Percentiles rank a stretch among this genome's conserved stretches.
phyloP scores from a whole-genome alignment of 2,329 filamentous ascomycete species.

The Trichoderma arundinaceum region DNA sequence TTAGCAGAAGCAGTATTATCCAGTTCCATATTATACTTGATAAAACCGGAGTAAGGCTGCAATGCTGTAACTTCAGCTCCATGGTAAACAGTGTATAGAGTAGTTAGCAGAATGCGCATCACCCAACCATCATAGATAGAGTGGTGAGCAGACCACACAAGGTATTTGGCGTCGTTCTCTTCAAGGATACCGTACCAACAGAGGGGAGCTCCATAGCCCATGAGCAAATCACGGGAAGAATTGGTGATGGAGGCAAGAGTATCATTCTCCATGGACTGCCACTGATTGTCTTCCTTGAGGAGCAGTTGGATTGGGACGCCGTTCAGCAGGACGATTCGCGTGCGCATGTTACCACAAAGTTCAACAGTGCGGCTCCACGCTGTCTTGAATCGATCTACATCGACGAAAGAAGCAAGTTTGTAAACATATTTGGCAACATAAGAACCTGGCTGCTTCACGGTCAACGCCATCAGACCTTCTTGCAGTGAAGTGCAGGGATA shows the following conservation, averaged over 20 bases:
- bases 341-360: slow-evolving; percentile 26
- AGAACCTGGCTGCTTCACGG: slow-evolving; percentile 41
- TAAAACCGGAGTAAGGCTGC: slow-evolving; percentile 43
- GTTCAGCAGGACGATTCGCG: slow-evolving; percentile 20
- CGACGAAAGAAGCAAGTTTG: slow-evolving; percentile 34
- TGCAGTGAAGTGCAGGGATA: slow-evolving; percentile 37
- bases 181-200: slow-evolving; percentile 24
- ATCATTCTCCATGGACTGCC: slow-evolving; percentile 19
- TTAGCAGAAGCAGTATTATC: slow-evolving; percentile 9
- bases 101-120: slow-evolving; percentile 25
- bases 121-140: slow-evolving; percentile 31
- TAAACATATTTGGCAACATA: slow-evolving; percentile 44
- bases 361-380: slow-evolving; percentile 39
- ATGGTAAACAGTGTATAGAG: slow-evolving; percentile 7
- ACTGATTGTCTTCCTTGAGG: slow-evolving; percentile 17
- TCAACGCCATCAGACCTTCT: slow-evolving; percentile 39
- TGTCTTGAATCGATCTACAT: slow-evolving; percentile 37
- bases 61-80: slow-evolving; percentile 36
- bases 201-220: slow-evolving; percentile 29
- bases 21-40: slow-evolving; percentile 30
- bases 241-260: slow-evolving; percentile 19
- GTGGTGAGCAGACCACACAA: slow-evolving; percentile 28
- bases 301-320: slow-evolving; percentile 19
- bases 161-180: neutral
- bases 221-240: neutral